Percentiles rank a stretch among this genome's conserved stretches.
These are phyloP conservation scores for Abrus precatorius DNA, from an alignment of 306 rosid genomes.

Conservation along the genomic window DNA sequence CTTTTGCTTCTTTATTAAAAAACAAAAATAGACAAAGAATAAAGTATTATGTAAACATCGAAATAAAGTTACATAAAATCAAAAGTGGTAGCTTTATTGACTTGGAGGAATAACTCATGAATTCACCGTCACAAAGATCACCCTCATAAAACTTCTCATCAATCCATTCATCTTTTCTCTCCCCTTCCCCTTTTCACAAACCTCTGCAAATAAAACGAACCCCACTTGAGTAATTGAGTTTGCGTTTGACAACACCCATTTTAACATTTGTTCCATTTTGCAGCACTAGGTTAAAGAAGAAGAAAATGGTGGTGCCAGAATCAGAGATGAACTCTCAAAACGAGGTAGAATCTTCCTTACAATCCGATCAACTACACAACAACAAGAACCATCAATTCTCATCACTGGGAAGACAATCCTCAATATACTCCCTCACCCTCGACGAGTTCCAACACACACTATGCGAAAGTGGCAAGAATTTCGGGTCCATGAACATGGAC, in stretches of 20 bases:
- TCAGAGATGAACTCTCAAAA: conserved; percentile 55
- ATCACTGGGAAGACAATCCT: conserved; percentile 71
- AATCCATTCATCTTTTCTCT: too few species aligned
- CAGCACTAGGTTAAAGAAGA: not conserved
- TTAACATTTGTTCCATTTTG: not conserved
- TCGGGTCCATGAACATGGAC: conserved; percentile 95
- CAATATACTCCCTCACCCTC: conserved; percentile 85
- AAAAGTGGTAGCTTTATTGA: not conserved
- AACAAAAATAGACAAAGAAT: not conserved
- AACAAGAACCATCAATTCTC: conserved; percentile 50
- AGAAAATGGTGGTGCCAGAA: conserved; percentile 60
- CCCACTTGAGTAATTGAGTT: too few species aligned
- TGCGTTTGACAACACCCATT: too few species aligned
- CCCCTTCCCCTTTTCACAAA: too few species aligned
- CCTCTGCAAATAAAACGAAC: too few species aligned
- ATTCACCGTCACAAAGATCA: not conserved
- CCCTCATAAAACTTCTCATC: not conserved
- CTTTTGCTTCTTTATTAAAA: not conserved
- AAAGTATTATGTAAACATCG: not conserved
- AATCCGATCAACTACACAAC: conserved; percentile 44
- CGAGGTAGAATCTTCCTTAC: conserved; percentile 54
- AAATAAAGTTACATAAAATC: not conserved
- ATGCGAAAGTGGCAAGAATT: conserved; percentile 72
- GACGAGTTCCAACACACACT: conserved; percentile 83
- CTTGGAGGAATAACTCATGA: not conserved